Percentiles rank a stretch among this genome's conserved stretches.
Evolutionary conservation across 768 basidiomycete species (phyloP).

Genomic region (Kwoniella botswanensis): DNA sequence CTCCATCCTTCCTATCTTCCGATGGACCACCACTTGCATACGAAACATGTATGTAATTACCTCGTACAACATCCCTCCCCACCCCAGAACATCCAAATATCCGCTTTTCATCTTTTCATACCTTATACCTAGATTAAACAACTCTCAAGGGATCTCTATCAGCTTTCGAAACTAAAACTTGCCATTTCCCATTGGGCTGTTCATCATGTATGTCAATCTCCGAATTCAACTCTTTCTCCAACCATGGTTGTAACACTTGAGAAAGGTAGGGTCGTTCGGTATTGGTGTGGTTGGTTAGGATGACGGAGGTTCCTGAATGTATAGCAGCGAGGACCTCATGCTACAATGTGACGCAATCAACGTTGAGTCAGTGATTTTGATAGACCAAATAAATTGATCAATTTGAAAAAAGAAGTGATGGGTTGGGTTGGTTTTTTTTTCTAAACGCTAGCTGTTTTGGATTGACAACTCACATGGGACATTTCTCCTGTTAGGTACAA

Average conservation of each 20-base stretch:
- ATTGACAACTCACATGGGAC: constrained; percentile 68
- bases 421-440: too few species aligned
- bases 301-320: constrained; percentile 75
- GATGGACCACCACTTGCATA: too few species aligned
- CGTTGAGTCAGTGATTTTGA: neutral
- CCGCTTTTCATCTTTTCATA: too few species aligned
- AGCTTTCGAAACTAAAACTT: constrained; percentile 72
- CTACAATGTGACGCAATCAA: constrained; percentile 58
- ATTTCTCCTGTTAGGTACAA: constrained; percentile 93
- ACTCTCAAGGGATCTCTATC: constrained; percentile 73
- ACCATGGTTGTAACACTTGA: constrained; percentile 68
- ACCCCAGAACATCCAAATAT: neutral
- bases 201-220: constrained; percentile 36
- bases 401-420: neutral
- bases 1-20: too few species aligned
- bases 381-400: neutral
- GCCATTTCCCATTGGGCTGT: constrained; percentile 49
- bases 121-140: neutral
- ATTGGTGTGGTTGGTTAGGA: constrained; percentile 88
- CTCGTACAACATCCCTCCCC: neutral
- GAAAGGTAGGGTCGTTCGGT: constrained; percentile 91
- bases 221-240: constrained; percentile 64
- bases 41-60: too few species aligned
- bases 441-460: too few species aligned
- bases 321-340: constrained; percentile 85